These are phyloP conservation scores for Prunus fruticosa DNA, from an alignment of 306 rosid genomes.

Conservation along the genomic window DNA sequence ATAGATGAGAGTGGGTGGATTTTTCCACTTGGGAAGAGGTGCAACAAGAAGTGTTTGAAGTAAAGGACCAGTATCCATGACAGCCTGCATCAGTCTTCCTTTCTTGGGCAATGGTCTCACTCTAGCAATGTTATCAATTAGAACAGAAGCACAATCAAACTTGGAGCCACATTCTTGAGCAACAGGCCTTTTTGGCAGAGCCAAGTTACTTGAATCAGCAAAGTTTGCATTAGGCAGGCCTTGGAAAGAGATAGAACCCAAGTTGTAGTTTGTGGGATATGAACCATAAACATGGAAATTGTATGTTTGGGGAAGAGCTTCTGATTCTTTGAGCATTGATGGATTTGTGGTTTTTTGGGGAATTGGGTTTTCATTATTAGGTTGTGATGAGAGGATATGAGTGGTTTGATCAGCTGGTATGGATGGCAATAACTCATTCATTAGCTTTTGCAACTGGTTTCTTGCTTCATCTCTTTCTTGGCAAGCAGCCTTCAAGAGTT, in stretches of 20 bases:
- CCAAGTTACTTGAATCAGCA: background rate
- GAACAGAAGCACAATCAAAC: constrained; percentile 18
- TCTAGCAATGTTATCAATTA: constrained; percentile 22
- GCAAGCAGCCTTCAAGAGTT: constrained; percentile 35
- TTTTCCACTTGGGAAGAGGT: constrained; percentile 39
- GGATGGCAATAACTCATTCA: constrained; percentile 25
- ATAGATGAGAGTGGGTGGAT: background rate
- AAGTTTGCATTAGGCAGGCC: background rate
- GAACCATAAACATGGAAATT: background rate
- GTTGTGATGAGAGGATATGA: background rate
- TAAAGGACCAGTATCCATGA: constrained; percentile 43
- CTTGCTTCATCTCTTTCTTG: constrained; percentile 72
- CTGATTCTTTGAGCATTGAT: background rate
- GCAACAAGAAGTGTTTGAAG: constrained; percentile 49
- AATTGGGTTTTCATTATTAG: background rate
- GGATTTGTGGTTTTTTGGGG: background rate
- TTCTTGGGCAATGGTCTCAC: constrained; percentile 45
- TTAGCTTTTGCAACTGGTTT: constrained; percentile 41
- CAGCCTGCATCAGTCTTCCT: constrained; percentile 46
- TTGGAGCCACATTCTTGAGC: background rate
- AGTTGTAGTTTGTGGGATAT: background rate
- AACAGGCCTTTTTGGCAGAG: background rate
- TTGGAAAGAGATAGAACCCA: background rate
- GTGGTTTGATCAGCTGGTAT: background rate
- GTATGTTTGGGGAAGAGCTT: background rate